These are phyloP conservation scores for Stagonosporopsis chrysanthemi DNA, from an alignment of 2,329 filamentous ascomycete species.

Conservation along the genomic window DNA sequence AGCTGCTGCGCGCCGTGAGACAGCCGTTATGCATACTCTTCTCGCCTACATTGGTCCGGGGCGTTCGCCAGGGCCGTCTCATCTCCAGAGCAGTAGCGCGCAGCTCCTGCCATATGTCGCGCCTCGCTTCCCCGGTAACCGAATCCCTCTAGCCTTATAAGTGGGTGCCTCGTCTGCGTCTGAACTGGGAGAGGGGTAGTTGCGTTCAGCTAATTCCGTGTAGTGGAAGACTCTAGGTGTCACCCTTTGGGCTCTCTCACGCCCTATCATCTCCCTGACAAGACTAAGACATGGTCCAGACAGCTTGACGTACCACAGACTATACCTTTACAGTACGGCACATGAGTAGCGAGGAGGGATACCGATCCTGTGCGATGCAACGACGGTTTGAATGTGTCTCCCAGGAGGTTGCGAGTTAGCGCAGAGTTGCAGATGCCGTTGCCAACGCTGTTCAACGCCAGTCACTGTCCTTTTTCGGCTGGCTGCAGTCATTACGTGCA, in stretches of 20 bases:
- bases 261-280: not conserved
- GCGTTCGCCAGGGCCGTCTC: constrained; percentile 3
- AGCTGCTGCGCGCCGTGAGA: not conserved
- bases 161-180: constrained; percentile 8
- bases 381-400: not conserved
- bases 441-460: constrained; percentile 1
- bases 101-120: constrained; percentile 3
- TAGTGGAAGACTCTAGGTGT: constrained; percentile 1
- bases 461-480: constrained; percentile 2
- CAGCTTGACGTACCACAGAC: constrained; percentile 8
- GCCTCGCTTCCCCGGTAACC: constrained; percentile 8
- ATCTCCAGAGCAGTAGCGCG: constrained; percentile 1
- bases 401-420: not conserved
- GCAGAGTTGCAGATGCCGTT: constrained; percentile 8
- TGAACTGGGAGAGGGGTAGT: constrained; percentile 1
- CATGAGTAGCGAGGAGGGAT: not conserved
- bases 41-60: not conserved
- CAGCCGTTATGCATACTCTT: not conserved
- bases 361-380: constrained; percentile 9
- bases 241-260: constrained; percentile 2
- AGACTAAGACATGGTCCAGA: constrained; percentile 3
- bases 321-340: not conserved
- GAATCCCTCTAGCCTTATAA: constrained; percentile 6
- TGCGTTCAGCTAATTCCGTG: constrained; percentile 3
- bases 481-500: constrained; percentile 15